A percentile compares a stretch with the other conserved stretches of the same genome.
Evolutionary conservation across 148 eudicot species (phyloP).

Genomic region (Silene uniflora): DNA sequence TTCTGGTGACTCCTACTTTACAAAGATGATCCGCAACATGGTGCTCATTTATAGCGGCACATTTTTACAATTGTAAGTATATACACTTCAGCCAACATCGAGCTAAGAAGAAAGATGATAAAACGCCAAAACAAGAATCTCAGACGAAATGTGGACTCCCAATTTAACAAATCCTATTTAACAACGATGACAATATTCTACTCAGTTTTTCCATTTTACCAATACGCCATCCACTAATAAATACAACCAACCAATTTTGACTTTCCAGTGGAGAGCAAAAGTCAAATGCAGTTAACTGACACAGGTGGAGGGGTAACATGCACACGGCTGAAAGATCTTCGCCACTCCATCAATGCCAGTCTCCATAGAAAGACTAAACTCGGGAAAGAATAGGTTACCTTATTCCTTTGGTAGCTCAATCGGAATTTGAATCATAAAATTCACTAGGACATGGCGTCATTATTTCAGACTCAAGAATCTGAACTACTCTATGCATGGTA

Average conservation of each 20-base stretch:
- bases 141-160: slow-evolving; percentile 16
- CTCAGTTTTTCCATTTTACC: slow-evolving; percentile 19
- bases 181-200: slow-evolving; percentile 28
- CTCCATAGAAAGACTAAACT: slow-evolving; percentile 2
- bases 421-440: slow-evolving; percentile 84
- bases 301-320: slow-evolving; percentile 6
- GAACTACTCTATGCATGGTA: slow-evolving; percentile 93
- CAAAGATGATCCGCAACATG: slow-evolving; percentile 29
- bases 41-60: slow-evolving; percentile 30
- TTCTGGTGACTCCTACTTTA: slow-evolving; percentile 29
- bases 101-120: slow-evolving; percentile 4
- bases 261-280: neutral
- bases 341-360: slow-evolving; percentile 17
- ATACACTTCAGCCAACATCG: slow-evolving; percentile 35
- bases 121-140: slow-evolving; percentile 17
- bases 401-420: slow-evolving; percentile 32
- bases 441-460: slow-evolving; percentile 99
- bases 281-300: neutral
- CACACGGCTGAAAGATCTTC: slow-evolving; percentile 1
- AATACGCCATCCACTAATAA: neutral
- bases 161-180: slow-evolving; percentile 20
- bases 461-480: slow-evolving; percentile 89
- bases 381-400: slow-evolving; percentile 9
- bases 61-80: slow-evolving; percentile 43
- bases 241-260: neutral